These are phyloP conservation scores for Teratosphaeriaceae sp. DNA, from an alignment of 2,329 filamentous ascomycete species.

Conservation along the genomic window DNA sequence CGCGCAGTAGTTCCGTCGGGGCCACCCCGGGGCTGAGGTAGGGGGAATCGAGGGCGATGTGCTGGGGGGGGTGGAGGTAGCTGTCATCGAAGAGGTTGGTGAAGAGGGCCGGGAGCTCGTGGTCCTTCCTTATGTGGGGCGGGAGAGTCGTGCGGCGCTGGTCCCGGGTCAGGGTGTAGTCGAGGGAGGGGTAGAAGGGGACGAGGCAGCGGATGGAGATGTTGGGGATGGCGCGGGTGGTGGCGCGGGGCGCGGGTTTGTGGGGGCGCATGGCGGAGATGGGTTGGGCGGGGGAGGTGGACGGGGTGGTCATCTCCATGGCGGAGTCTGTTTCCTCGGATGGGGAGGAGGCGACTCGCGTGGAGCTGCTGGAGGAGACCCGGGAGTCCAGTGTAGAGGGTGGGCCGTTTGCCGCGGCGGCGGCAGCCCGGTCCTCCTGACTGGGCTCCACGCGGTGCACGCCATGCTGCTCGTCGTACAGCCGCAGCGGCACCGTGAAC, in stretches of 20 bases:
- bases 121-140: conserved; percentile 45
- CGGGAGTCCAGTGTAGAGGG: background rate
- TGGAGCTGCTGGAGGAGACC: conserved; percentile 11
- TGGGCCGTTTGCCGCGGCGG: conserved; percentile 10
- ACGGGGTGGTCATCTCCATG: conserved; percentile 8
- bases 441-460: conserved; percentile 20
- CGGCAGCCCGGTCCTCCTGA: conserved; percentile 12
- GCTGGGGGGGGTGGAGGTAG: conserved; percentile 36
- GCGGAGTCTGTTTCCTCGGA: no score
- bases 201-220: conserved; percentile 51
- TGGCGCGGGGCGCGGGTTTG: conserved; percentile 1
- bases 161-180: conserved; percentile 55
- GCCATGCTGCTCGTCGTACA: conserved; percentile 42
- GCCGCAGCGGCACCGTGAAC: conserved; percentile 54
- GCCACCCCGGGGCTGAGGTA: conserved; percentile 55
- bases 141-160: conserved; percentile 45
- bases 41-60: conserved; percentile 47
- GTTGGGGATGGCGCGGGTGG: conserved; percentile 12
- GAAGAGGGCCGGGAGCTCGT: conserved; percentile 45
- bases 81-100: conserved; percentile 47
- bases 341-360: conserved; percentile 11
- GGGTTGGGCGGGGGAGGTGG: conserved; percentile 6
- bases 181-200: conserved; percentile 57
- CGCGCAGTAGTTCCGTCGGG: conserved; percentile 45
- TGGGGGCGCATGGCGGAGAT: conserved; percentile 3